Evolutionary conservation across 352 stramenopile genomes (phyloP).

Genomic region (Pythium utonaiense): DNA sequence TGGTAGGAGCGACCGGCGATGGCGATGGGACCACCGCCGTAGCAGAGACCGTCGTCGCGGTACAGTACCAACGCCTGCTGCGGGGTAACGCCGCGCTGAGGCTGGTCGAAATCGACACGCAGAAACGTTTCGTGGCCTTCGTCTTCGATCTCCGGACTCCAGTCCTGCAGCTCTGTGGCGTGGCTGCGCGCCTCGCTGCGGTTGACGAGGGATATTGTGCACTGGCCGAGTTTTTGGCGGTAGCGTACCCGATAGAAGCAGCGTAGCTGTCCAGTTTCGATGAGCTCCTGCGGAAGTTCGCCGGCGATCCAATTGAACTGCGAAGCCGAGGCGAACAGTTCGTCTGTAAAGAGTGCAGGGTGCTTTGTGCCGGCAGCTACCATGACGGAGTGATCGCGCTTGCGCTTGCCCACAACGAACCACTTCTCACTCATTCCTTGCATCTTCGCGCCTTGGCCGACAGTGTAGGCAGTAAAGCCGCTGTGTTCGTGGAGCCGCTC

Average conservation of each 20-base stretch:
- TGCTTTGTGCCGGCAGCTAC: constrained; percentile 90
- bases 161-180: constrained; percentile 54
- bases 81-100: constrained; percentile 79
- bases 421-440: constrained; percentile 88
- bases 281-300: constrained; percentile 38
- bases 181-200: constrained; percentile 27
- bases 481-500: constrained; percentile 67
- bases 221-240: constrained; percentile 62
- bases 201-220: constrained; percentile 58
- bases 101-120: constrained; percentile 74
- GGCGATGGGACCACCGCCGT: constrained; percentile 70
- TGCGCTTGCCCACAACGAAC: constrained; percentile 84
- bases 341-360: constrained; percentile 87
- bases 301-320: constrained; percentile 91
- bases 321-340: constrained; percentile 63
- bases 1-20: constrained; percentile 65
- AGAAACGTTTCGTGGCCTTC: constrained; percentile 33
- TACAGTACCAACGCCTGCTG: constrained; percentile 89
- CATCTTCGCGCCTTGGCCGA: constrained; percentile 92
- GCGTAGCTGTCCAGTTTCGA: constrained; percentile 35
- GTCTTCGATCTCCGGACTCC: constrained; percentile 20
- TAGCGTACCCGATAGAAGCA: constrained; percentile 84
- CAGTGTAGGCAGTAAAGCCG: constrained; percentile 87
- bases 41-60: constrained; percentile 70
- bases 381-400: constrained; percentile 70